Evolutionary conservation across 164 flowering plant genomes (phyloP), one percentile per base, ranked within the genome.

Genomic region (Tetracentron sinense): DNA sequence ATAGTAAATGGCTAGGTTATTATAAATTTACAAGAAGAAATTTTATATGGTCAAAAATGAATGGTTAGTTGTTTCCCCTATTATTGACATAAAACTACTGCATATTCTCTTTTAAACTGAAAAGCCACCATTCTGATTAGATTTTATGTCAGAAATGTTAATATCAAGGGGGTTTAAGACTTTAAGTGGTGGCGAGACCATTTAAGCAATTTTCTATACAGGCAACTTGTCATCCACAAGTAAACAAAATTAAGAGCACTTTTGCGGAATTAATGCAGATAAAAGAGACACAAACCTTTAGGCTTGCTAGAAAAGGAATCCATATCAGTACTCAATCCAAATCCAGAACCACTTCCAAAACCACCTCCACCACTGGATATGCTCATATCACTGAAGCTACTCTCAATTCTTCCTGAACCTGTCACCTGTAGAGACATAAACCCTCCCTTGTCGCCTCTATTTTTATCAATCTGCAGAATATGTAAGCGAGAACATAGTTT

Each of bases 311-410:
- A 64, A 70, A 74, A 86, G 47, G 90, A 70, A 3, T 88, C 98
- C 61, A 77, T 50, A 67, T 92, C 97, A 65, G 84, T 63, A 71
- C 48, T 74, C 71, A 77, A 58, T 72, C 94, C 96, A 83, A 86
- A 83, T 7, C 92, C 88, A 78, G 96, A 82, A 62, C 94, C 91
- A 82, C 92, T 80, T 69, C 97, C 96, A 78, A 85, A 86, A 67
- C 97, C 92, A 78, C 87, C 73, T 46, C 84, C 85, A 67, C 75
- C 62, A 58, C 85, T 76, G 63, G 97, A 84, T 57, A 90, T 81
- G 76, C 79, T 78, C 81, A 84, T 71, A 61, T 90, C 96, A 74
- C 75, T 82, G 65, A 94, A 88, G 78, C 83, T 72, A 71, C 77
- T 81, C 53, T 94, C 97, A 64, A 89, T 65, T 81, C 90, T 86